Base-by-base conservation (phyloP, 2,329 filamentous ascomycete species). In the Botryotinia convoluta region DNA sequence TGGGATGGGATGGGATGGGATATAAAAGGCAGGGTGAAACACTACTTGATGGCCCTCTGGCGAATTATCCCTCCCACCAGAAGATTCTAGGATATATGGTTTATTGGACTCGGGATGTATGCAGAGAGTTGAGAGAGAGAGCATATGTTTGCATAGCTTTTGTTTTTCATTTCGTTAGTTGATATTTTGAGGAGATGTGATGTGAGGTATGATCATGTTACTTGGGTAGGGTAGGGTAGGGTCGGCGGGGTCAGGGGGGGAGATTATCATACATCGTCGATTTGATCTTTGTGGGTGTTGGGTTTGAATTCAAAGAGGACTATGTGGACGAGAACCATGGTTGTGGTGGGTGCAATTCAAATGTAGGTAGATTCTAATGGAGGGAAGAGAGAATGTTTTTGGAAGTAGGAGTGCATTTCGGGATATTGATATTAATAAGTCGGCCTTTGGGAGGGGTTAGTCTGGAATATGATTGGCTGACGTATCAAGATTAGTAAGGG, bases 301-400 rank as follows among this genome's bases (percentile, higher is more conserved):
- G 87, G 80, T 78, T 90, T 90, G 84, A 92, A 92, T 74, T 89
- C 85, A 78, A 93, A 91, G 39, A 92, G 83, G 4, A 93, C 90
- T 69, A 93, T 86, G 79, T 93, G 91, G n/a, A 88, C 84, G 77
- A 93, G 85, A 0, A 88, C 79, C 90, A 92, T 92, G 6, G 63
- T 78, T 57, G 44, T 14, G 62, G 12, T 18, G 44, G 20, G 20
- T 64, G 18, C 1, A 16, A 2, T 62, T 62, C 2, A n/a, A 39
- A 4, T 62, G 1, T n/a, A 35, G 18, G 18, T 59, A 39, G 7
- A 9, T 2, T 29, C 7, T n/a, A 3, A n/a, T 9, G 7, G 35
- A 7, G 16, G 20, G 35, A 62, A 62, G 35, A n/a, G 26, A 16
- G 60, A n/a, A n/a, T 2, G 6, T 16, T 18, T 26, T 29, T 3